phyloP scores from a whole-genome alignment of 345 rosid genomes.

The Populus nigra region DNA sequence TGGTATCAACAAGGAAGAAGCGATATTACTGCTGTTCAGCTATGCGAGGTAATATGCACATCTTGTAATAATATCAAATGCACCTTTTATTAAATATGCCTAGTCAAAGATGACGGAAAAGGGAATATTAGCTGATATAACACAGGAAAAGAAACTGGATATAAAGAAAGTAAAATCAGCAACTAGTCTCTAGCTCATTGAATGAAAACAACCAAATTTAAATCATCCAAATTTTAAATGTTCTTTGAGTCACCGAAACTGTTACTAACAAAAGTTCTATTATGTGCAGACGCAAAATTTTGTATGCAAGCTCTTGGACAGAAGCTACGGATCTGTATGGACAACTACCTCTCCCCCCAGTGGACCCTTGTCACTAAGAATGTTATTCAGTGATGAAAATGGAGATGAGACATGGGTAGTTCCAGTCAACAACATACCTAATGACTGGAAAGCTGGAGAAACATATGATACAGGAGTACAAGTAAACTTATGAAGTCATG shows the following conservation, averaged over 20 bases:
- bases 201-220: no score
- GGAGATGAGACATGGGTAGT: slow-evolving; percentile 64
- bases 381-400: slow-evolving; percentile 52
- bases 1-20: slow-evolving; percentile 66
- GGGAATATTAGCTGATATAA: neutral
- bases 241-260: neutral
- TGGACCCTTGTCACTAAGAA: slow-evolving; percentile 58
- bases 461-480: slow-evolving; percentile 64
- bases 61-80: neutral
- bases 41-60: slow-evolving; percentile 52
- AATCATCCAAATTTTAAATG: neutral
- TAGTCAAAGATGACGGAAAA: neutral
- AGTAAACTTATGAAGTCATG: slow-evolving; percentile 23
- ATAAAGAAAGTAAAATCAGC: neutral
- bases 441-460: slow-evolving; percentile 60
- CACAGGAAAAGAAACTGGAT: neutral
- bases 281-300: slow-evolving; percentile 45
- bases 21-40: slow-evolving; percentile 69
- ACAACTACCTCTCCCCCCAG: slow-evolving; percentile 55
- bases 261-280: neutral
- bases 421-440: slow-evolving; percentile 58
- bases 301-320: slow-evolving; percentile 54
- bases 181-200: neutral
- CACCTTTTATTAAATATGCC: neutral
- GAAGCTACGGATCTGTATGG: slow-evolving; percentile 56